A percentile compares a stretch with the other conserved stretches of the same genome.
Evolutionary conservation across 257 asterid genomes (phyloP).

Genomic region (Leonotis leonurus): DNA sequence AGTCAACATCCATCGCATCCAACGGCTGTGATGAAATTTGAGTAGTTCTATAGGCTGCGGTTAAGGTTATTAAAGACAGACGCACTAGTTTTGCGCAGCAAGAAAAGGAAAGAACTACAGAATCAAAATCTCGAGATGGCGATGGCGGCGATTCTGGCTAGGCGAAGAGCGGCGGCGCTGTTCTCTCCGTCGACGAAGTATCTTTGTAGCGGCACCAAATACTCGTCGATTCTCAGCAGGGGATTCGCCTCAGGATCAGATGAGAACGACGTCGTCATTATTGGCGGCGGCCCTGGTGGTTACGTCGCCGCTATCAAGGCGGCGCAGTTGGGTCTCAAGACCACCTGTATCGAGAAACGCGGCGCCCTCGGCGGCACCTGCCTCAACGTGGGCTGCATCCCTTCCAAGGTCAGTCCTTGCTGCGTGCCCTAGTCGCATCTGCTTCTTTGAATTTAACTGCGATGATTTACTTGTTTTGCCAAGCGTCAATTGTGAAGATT

Average conservation of each 20-base stretch:
- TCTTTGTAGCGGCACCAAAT: conserved; percentile 13
- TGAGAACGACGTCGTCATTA: conserved; percentile 85
- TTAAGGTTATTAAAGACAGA: too few relatives aligned
- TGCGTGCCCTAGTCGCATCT: background rate
- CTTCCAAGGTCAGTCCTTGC: conserved; percentile 61
- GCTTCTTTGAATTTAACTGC: background rate
- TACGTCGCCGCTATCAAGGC: conserved; percentile 99
- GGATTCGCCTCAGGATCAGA: conserved; percentile 63
- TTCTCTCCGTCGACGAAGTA: conserved; percentile 28
- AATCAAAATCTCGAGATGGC: too few relatives aligned
- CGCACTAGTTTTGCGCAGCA: too few relatives aligned
- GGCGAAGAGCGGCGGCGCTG: conserved; percentile 34
- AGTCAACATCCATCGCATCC: background rate
- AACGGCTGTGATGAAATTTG: conserved; percentile 8
- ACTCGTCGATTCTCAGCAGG: conserved; percentile 27
- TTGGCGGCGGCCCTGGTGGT: conserved; percentile 99
- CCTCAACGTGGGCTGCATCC: conserved; percentile 96
- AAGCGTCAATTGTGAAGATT: background rate
- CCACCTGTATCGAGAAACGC: conserved; percentile 97
- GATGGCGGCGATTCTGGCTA: conserved; percentile 46
- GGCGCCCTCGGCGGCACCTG: conserved; percentile 97
- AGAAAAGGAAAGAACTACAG: too few relatives aligned
- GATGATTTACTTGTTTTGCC: conserved; percentile 3
- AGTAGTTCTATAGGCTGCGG: background rate
- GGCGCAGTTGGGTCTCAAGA: conserved; percentile 94